These are phyloP conservation scores for Blastobotrys petasosporus DNA, from an alignment of 1,139 yeast species.

Conservation along the genomic window DNA sequence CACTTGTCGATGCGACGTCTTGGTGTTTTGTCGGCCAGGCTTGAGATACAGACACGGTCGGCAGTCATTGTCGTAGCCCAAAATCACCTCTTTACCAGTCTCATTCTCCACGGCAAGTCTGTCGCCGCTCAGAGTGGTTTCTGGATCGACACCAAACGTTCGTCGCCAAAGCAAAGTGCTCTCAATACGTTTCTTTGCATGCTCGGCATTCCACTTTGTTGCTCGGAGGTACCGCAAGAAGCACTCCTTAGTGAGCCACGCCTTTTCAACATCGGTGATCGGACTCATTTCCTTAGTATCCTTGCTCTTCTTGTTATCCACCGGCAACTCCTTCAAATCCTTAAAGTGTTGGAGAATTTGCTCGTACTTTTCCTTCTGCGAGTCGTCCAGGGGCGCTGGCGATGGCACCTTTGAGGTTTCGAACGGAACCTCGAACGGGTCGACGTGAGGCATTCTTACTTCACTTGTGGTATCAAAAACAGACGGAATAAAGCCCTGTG, in stretches of 20 bases:
- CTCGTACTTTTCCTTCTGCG: conserved; percentile 53
- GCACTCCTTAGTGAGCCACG: conserved; percentile 91
- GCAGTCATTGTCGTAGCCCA: conserved; percentile 83
- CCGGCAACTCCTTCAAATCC: conserved; percentile 37
- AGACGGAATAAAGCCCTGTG: not conserved
- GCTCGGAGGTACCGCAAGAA: conserved; percentile 82
- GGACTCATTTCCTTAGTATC: conserved; percentile 32
- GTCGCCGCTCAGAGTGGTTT: conserved; percentile 52
- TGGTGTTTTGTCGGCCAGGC: conserved; percentile 92
- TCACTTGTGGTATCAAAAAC: not conserved
- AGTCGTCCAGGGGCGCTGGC: conserved; percentile 43
- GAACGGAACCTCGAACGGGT: conserved; percentile 28
- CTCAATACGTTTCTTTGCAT: conserved; percentile 67
- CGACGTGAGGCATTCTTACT: conserved; percentile 19
- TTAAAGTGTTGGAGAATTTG: conserved; percentile 56
- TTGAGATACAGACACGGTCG: conserved; percentile 86
- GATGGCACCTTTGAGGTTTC: conserved; percentile 45
- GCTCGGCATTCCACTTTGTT: conserved; percentile 74
- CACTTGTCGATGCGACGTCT: conserved; percentile 78
- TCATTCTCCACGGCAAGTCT: conserved; percentile 63
- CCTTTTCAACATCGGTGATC: conserved; percentile 57
- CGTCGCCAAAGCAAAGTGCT: conserved; percentile 86
- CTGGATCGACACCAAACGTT: conserved; percentile 74
- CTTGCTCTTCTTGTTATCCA: conserved; percentile 31
- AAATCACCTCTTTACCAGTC: conserved; percentile 81